Conservation (phyloP, 768 basidiomycete genomes). For the Hericium rajendrae region DNA sequence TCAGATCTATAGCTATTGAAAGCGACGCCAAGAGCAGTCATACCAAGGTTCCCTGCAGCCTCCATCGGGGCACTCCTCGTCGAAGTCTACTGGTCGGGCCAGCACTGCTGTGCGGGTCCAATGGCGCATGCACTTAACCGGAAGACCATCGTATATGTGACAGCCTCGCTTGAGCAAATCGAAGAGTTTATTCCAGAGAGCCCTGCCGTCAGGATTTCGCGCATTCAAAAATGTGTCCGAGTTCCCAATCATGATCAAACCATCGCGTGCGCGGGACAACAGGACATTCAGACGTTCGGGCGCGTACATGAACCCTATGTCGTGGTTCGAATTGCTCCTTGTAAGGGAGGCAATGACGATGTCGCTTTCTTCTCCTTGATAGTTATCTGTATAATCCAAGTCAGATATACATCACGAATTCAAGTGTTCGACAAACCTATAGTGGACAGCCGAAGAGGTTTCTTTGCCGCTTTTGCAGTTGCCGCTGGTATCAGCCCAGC, state of each 20-base stretch:
- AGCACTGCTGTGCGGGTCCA: conserved; percentile 30
- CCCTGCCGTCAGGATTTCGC: conserved; percentile 31
- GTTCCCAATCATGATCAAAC: conserved; percentile 59
- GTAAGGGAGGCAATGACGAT: conserved; percentile 56
- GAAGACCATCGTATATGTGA: conserved; percentile 51
- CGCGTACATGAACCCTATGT: conserved; percentile 67
- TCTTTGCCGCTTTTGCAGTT: conserved; percentile 32
- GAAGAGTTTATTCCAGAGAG: conserved; percentile 45
- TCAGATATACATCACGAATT: no score
- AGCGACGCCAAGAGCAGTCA: background rate
- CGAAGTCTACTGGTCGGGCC: conserved; percentile 37
- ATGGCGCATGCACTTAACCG: conserved; percentile 49
- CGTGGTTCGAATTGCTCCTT: conserved; percentile 41
- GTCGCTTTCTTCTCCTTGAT: conserved; percentile 68
- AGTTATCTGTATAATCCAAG: conserved; percentile 45
- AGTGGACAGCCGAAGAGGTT: conserved; percentile 46
- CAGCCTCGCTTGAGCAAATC: conserved; percentile 29
- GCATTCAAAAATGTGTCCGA: conserved; percentile 45
- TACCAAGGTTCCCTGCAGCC: conserved; percentile 57
- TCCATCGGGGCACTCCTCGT: conserved; percentile 45
- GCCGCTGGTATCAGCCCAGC: conserved; percentile 42
- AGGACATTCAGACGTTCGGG: conserved; percentile 65
- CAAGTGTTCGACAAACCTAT: conserved; percentile 36
- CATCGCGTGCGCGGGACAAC: conserved; percentile 58
- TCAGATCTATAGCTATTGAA: background rate